A percentile compares a stretch with the other conserved stretches of the same genome.
Evolutionary conservation across 1,139 yeast species (phyloP).

Genomic region (Scheffersomyces parashehatae): DNA sequence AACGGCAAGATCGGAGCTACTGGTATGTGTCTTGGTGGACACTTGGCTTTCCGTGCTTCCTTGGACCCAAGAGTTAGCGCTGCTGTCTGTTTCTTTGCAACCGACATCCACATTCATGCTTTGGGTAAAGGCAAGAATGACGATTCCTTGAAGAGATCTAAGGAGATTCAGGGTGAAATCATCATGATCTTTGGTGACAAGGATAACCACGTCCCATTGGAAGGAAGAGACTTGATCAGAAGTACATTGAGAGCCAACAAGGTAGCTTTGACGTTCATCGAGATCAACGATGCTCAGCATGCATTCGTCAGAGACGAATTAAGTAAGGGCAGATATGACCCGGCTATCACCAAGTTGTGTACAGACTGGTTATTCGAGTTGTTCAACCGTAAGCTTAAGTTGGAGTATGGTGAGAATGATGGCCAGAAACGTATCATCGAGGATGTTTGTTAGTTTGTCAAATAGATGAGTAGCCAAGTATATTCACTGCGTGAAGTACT

Average conservation of each 20-base stretch:
- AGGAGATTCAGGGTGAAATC: slow-evolving; percentile 58
- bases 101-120: slow-evolving; percentile 71
- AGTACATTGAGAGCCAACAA: slow-evolving; percentile 57
- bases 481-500: too few relatives aligned
- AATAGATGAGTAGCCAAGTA: neutral
- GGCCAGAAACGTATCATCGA: slow-evolving; percentile 52
- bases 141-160: slow-evolving; percentile 60
- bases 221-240: slow-evolving; percentile 74
- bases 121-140: slow-evolving; percentile 65
- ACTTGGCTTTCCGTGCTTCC: slow-evolving; percentile 73
- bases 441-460: slow-evolving; percentile 53
- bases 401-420: slow-evolving; percentile 66
- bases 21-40: slow-evolving; percentile 89
- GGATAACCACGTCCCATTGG: slow-evolving; percentile 80
- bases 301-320: slow-evolving; percentile 80
- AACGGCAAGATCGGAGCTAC: slow-evolving; percentile 78
- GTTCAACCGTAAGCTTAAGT: slow-evolving; percentile 66
- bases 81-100: slow-evolving; percentile 76
- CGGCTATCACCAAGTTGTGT: slow-evolving; percentile 70
- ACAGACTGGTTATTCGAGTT: slow-evolving; percentile 68
- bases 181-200: slow-evolving; percentile 74
- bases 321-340: slow-evolving; percentile 78
- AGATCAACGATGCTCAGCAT: slow-evolving; percentile 78
- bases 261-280: slow-evolving; percentile 69
- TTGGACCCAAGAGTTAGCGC: slow-evolving; percentile 67